These are phyloP conservation scores for Haematococcus lacustris DNA, from an alignment of 139 green algal species.

Conservation along the genomic window DNA sequence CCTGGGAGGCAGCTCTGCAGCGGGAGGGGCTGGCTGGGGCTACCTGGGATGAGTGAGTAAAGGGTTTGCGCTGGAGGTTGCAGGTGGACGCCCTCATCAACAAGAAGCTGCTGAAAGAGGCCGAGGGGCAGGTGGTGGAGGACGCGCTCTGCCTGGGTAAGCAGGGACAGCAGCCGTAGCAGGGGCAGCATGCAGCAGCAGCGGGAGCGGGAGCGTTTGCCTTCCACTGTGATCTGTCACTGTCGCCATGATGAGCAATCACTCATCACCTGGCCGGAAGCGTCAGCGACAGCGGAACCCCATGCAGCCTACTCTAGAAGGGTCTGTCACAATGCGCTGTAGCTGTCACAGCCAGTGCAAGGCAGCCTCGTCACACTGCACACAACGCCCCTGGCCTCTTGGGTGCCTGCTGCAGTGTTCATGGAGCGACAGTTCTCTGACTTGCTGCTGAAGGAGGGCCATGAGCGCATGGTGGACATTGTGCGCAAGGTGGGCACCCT, in stretches of 20 bases:
- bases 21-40: neutral
- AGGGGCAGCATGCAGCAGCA: no score
- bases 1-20: neutral
- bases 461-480: constrained; percentile 51
- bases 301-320: no score
- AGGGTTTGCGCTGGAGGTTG: neutral
- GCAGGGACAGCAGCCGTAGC: no score
- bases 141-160: constrained; percentile 44
- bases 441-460: constrained; percentile 28
- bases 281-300: no score
- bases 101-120: constrained; percentile 35
- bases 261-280: no score
- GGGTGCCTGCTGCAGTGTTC: constrained; percentile 29
- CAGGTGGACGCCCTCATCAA: constrained; percentile 33
- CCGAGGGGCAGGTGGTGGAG: constrained; percentile 44
- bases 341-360: no score
- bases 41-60: neutral
- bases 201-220: no score
- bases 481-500: constrained; percentile 42
- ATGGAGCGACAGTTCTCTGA: constrained; percentile 46
- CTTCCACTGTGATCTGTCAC: no score
- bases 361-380: neutral
- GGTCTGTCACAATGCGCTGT: no score
- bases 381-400: neutral
- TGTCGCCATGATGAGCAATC: no score